These are phyloP conservation scores for Pyracantha coccinea DNA, from an alignment of 331 rosid species.

Conservation along the genomic window DNA sequence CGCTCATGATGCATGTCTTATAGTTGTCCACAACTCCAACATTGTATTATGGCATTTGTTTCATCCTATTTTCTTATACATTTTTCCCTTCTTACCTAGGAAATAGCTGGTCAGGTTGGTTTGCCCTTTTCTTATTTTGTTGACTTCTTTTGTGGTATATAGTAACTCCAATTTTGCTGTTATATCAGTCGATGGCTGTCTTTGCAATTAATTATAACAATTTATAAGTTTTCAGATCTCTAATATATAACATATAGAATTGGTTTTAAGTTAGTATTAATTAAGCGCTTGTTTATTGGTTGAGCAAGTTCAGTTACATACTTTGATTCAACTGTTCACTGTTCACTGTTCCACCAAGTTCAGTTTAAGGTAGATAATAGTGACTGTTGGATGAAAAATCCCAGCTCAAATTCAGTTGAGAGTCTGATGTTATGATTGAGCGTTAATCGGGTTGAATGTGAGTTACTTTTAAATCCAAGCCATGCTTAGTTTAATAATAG, in stretches of 20 bases:
- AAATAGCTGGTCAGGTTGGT: background rate
- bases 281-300: background rate
- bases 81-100: background rate
- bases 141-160: background rate
- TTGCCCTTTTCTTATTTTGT: background rate
- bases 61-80: background rate
- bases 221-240: background rate
- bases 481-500: background rate
- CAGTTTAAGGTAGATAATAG: background rate
- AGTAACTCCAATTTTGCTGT: background rate
- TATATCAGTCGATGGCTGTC: too few relatives aligned
- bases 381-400: background rate
- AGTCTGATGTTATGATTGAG: background rate
- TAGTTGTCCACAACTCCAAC: background rate
- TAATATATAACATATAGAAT: background rate
- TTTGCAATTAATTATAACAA: background rate
- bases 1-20: background rate
- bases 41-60: background rate
- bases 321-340: background rate
- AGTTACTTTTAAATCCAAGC: background rate
- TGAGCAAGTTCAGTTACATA: background rate
- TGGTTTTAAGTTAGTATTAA: background rate
- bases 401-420: background rate
- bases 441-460: background rate
- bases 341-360: background rate